Percentiles rank a stretch among this genome's conserved stretches.
phyloP scores from a whole-genome alignment of 2,329 filamentous ascomycete genomes.

The Aureobasidium sp. region DNA sequence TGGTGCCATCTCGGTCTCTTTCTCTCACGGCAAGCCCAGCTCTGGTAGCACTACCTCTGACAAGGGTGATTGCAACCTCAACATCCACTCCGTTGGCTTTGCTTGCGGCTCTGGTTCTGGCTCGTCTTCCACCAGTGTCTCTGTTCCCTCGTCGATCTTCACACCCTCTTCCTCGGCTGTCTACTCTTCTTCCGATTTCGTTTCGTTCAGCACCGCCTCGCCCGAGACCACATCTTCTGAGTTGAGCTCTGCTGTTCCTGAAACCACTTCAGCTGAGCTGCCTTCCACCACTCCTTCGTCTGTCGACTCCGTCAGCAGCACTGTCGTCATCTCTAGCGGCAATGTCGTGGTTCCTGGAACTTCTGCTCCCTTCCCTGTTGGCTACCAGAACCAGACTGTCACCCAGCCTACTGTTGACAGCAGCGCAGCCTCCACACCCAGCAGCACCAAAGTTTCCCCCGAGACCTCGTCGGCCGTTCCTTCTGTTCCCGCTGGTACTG shows the following conservation, averaged over 20 bases:
- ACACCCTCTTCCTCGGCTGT: not conserved
- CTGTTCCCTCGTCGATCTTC: not conserved
- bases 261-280: slow-evolving; percentile 17
- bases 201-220: slow-evolving; percentile 18
- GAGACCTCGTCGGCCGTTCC: not conserved
- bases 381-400: slow-evolving; percentile 10
- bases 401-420: slow-evolving; percentile 12
- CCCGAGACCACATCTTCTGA: slow-evolving; percentile 20
- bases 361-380: slow-evolving; percentile 6
- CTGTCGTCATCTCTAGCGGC: not conserved
- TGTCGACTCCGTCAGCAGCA: not conserved
- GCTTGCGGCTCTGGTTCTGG: slow-evolving; percentile 48
- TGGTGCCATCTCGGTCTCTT: slow-evolving; percentile 73
- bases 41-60: slow-evolving; percentile 19
- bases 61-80: slow-evolving; percentile 56
- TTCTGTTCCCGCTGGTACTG: not conserved
- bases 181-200: slow-evolving; percentile 3
- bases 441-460: not conserved
- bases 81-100: slow-evolving; percentile 67
- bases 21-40: slow-evolving; percentile 50
- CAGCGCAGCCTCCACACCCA: not conserved
- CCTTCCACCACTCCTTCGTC: slow-evolving; percentile 3
- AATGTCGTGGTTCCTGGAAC: slow-evolving; percentile 17
- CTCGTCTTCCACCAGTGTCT: slow-evolving; percentile 8
- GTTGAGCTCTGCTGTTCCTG: slow-evolving; percentile 12